Evolutionary conservation across 106 monocot species (phyloP), one percentile per base, ranked within the genome.

Genomic region (Platanthera zijinensis): DNA sequence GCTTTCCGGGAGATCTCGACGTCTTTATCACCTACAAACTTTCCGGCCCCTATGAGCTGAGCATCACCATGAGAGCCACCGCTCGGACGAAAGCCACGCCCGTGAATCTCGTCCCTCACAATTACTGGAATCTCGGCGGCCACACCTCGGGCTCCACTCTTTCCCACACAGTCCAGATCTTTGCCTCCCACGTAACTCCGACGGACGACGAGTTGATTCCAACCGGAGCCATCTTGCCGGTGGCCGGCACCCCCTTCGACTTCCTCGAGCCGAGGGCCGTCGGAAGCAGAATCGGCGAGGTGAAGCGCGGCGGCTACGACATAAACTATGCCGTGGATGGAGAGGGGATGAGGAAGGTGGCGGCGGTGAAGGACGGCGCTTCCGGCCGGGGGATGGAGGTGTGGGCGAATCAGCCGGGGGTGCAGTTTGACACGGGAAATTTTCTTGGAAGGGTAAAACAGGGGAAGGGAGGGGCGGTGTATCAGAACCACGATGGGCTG

Each of bases 1-100:
- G 96, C 39, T 96, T 91, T 52, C 96, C 96, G 2, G 96, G 96
- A 28, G 90, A 80, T 17, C 82, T 96, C 8, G 91, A 96, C 75
- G 93, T 96, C 68, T 84, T 45, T 11, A 90, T 96, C 14, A 96
- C 96, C 13, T 96, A 96, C 89, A 87, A 87, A 51, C 80, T 96
- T 78, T 74, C 84, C 21, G 66, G 64, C 5, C 74, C 84, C 50
- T 89, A 89, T 74, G 46, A 85, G 48, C 64, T 87, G 13, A 69
- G 78, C 39, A 88, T 89, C 48, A 71, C 51, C 50, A 94, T 90
- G 90, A 56, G 70, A 1, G 88, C 86, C 0, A 74, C 62, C 5
- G 79, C 85, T 3, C 13, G 49, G 22, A 81, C 81, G 56, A 83
- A 90, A 64, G 63, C 87, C 5, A 90, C 94, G 0, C 90, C 88